phyloP scores from a whole-genome alignment of 306 rosid species.

The Fragaria ananassa region DNA sequence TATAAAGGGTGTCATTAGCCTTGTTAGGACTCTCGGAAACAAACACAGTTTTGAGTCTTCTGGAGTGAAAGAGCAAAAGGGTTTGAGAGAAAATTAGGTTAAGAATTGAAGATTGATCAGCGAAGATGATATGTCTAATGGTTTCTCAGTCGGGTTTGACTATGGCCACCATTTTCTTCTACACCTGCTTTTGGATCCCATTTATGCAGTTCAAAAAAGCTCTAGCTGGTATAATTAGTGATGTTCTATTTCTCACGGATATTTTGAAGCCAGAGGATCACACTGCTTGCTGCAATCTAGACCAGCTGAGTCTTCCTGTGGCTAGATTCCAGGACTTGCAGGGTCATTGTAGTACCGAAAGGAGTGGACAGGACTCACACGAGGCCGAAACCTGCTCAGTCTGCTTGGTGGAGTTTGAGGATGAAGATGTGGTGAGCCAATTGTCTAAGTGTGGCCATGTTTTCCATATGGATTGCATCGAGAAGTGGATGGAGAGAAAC shows the following conservation, averaged over 20 bases:
- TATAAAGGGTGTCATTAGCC: constrained; percentile 7
- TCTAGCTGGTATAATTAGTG: constrained; percentile 24
- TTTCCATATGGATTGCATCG: constrained; percentile 67
- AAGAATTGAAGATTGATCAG: background rate
- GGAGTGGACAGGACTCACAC: background rate
- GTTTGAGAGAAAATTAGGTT: background rate
- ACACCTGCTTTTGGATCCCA: constrained; percentile 68
- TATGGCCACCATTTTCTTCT: constrained; percentile 50
- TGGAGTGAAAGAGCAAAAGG: background rate
- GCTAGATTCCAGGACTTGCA: constrained; percentile 43
- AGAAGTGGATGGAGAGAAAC: constrained; percentile 49
- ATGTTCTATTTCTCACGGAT: background rate
- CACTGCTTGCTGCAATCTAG: background rate
- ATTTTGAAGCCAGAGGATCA: background rate
- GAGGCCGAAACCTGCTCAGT: constrained; percentile 56
- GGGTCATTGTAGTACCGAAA: background rate
- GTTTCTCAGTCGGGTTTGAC: constrained; percentile 39
- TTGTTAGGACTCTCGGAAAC: background rate
- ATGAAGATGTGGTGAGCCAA: constrained; percentile 56
- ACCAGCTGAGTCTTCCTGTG: constrained; percentile 29
- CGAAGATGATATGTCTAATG: constrained; percentile 49
- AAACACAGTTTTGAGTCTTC: background rate
- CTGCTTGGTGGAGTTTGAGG: constrained; percentile 70
- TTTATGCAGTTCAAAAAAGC: constrained; percentile 37
- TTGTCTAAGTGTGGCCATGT: constrained; percentile 52